phyloP scores from a whole-genome alignment of 148 eudicot genomes.

The Fagopyrum homotropicum region DNA sequence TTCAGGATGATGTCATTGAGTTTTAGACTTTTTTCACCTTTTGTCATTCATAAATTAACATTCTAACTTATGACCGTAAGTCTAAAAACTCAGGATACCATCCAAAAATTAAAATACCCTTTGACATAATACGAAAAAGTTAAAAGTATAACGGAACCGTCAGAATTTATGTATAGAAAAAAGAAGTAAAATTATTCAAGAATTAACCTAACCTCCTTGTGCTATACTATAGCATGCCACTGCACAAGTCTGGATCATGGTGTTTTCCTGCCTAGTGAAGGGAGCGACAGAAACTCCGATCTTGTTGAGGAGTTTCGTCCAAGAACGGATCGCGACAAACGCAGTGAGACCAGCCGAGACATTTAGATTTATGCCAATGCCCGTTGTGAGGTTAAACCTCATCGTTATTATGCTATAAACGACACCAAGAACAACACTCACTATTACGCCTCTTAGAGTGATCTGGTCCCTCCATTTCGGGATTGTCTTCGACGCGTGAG shows the following conservation, averaged over 20 bases:
- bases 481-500: conserved; percentile 24
- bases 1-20: too few relatives aligned
- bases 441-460: conserved; percentile 53
- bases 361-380: conserved; percentile 69
- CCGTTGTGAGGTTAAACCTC: conserved; percentile 75
- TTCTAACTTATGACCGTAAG: too few relatives aligned
- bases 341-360: conserved; percentile 84
- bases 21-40: too few relatives aligned
- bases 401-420: conserved; percentile 68
- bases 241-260: conserved; percentile 76
- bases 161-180: too few relatives aligned
- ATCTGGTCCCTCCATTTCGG: conserved; percentile 65
- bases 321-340: conserved; percentile 39
- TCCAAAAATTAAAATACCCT: too few relatives aligned
- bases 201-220: conserved; percentile 50
- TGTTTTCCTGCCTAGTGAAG: conserved; percentile 76
- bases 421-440: conserved; percentile 50
- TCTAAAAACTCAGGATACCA: too few relatives aligned
- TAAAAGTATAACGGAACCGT: too few relatives aligned
- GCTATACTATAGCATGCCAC: conserved; percentile 83
- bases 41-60: too few relatives aligned
- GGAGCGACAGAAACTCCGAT: conserved; percentile 43
- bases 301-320: conserved; percentile 58
- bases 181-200: neutral
- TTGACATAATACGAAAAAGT: too few relatives aligned